Evolutionary conservation across 371 early-diverging fungal species (phyloP), one percentile per base, ranked within the genome.

Genomic region (Blakeslea trispora): DNA sequence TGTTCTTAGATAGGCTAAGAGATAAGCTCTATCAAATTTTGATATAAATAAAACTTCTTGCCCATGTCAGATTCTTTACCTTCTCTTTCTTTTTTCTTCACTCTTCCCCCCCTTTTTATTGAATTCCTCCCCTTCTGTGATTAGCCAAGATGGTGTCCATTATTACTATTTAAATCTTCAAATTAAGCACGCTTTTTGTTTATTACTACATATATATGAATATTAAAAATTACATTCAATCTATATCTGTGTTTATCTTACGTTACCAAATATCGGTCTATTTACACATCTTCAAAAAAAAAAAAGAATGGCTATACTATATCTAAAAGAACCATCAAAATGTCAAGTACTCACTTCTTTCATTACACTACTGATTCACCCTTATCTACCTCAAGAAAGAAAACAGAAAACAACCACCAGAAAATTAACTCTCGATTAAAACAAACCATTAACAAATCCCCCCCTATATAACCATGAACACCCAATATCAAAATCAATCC

Each of bases 311-410:
- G 28, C 28, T 28, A 5, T 28, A 28, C 28, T 28, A 28, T 28
- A 7, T 28, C 28, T 28, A 28, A 28, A 28, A 28, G 28, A 28
- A 53, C 35, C 44, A 53, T 53, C 53, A 44, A 48, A 48, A 31
- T 48, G 48, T 48, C 32, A 48, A 11, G 62, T 57, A 50, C 44
- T 47, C 40, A 54, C 62, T n/a, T 57, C 66, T 9, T 56, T 55
- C 21, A 47, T 50, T 41, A 44, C 55, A 53, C 53, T 58, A 17
- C 61, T 61, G 50, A 66, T 61, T 61, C 41, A 42, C n/a, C 18
- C 43, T 44, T 10, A 19, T 17, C 15, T 9, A 19, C 22, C 17
- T 44, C 10, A 15, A 17, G 10, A 44, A 44, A 44, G 10, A 17
- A 44, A 44, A 18, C 19, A 43, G 32, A 52, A 43, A 57, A 41